Evolutionary conservation across 441 rosid species (phyloP), one percentile per base, ranked within the genome.

Genomic region (Kokia cookei): DNA sequence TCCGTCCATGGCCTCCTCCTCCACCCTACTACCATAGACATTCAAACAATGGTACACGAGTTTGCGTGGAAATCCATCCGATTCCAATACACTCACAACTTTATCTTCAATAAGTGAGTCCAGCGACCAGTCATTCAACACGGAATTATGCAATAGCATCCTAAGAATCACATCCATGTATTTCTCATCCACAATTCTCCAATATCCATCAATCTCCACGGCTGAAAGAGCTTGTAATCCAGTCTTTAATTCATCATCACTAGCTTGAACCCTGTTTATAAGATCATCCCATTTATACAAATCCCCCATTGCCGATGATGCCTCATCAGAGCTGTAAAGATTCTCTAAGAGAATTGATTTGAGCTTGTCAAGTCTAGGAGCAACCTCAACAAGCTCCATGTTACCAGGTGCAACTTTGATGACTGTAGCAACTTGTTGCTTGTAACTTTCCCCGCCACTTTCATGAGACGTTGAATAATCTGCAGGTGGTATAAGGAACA

Each of bases 311-410:
- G 66, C 77, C n/a, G 74, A 73, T 14, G 66, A 74, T 10, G 66
- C 85, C 55, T 88, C 94, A 68, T 76, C 78, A 40, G 85, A 79
- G 73, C 77, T 35, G 78, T 81, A 88, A 72, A 86, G 93, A 50
- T 80, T 88, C 76, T 85, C 82, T 4, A 77, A 79, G 43, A 96
- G 91, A 80, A 96, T 90, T 32, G 78, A 58, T 65, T 82, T 90
- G 50, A 96, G 97, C 82, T 80, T 90, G 76, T 89, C 97, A 45
- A 96, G 91, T 76, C 86, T 88, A 14, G 98, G 99, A 84, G 99
- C 89, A 66, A 89, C 87, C 85, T 91, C 95, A 55, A 82, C 83
- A 40, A 96, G 89, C 80, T 96, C 98, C 92, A 93, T 81, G 76
- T 60, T 86, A 61, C 97, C 95, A 50, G 94, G 74, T 53, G 95